These are phyloP conservation scores for Suaeda aralocaspica DNA, from an alignment of 148 eudicot species.

Conservation along the genomic window DNA sequence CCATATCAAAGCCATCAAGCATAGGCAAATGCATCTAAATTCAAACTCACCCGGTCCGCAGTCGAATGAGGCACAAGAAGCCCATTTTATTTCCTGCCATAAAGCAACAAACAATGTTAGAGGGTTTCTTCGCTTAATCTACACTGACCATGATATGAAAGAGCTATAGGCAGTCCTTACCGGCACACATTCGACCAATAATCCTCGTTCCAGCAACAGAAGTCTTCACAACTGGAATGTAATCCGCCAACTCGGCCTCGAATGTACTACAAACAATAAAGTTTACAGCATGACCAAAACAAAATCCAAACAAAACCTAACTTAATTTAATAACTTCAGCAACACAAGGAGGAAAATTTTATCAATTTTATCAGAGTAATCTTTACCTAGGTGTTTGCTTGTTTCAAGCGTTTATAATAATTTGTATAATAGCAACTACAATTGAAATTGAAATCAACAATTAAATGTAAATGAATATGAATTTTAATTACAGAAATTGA, in stretches of 20 bases:
- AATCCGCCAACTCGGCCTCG: conserved; percentile 51
- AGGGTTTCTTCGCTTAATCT: not conserved
- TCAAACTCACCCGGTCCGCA: conserved; percentile 74
- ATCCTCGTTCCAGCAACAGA: conserved; percentile 53
- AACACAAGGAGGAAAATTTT: no score
- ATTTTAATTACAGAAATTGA: no score
- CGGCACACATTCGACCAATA: conserved; percentile 60
- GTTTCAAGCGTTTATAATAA: no score
- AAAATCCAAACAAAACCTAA: no score
- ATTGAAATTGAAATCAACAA: no score
- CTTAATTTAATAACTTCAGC: no score
- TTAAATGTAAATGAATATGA: no score
- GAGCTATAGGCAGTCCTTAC: conserved; percentile 21
- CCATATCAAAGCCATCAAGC: not conserved
- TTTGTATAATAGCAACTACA: no score
- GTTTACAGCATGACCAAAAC: no score
- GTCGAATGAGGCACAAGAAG: conserved; percentile 92
- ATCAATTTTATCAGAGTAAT: no score
- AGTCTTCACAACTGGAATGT: conserved; percentile 57
- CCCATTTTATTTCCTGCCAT: conserved; percentile 90
- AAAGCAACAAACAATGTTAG: not conserved
- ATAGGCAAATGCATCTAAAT: not conserved
- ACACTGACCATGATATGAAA: not conserved
- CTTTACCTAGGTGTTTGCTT: no score
- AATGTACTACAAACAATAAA: conserved; percentile 50